These are phyloP conservation scores for Elongisporangium anandrum DNA, from an alignment of 352 stramenopile species.

Conservation along the genomic window DNA sequence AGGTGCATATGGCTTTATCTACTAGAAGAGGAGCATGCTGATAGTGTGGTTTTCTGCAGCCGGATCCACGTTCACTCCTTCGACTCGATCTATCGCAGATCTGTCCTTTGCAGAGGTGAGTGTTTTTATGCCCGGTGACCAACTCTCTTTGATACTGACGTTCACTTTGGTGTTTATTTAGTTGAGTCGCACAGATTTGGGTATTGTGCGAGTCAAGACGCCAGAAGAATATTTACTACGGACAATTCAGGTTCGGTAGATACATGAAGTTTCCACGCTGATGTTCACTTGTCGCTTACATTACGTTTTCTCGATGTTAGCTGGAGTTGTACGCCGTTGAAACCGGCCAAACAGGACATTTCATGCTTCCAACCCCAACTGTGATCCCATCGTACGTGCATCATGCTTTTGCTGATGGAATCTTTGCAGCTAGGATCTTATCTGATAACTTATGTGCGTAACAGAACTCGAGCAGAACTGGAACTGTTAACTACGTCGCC, in stretches of 20 bases:
- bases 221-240: conserved; percentile 75
- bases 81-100: conserved; percentile 69
- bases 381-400: conserved; percentile 40
- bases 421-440: no score
- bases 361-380: conserved; percentile 34
- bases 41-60: conserved; percentile 24
- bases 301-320: no score
- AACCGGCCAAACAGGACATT: conserved; percentile 25
- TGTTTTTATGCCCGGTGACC: not conserved
- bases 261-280: conserved; percentile 1
- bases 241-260: conserved; percentile 46
- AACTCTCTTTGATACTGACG: conserved; percentile 3
- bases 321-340: conserved; percentile 33
- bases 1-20: conserved; percentile 5
- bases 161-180: conserved; percentile 11
- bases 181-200: conserved; percentile 78
- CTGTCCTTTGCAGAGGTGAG: conserved; percentile 76
- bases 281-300: not conserved
- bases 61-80: conserved; percentile 67
- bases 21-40: not conserved
- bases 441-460: not conserved
- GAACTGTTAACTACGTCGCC: conserved; percentile 55
- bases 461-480: conserved; percentile 49
- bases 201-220: conserved; percentile 67
- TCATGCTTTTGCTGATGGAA: not conserved